A percentile compares a stretch with the other conserved stretches of the same genome.
phyloP scores from a whole-genome alignment of 768 basidiomycete genomes.

The Butyriboletus loyo region DNA sequence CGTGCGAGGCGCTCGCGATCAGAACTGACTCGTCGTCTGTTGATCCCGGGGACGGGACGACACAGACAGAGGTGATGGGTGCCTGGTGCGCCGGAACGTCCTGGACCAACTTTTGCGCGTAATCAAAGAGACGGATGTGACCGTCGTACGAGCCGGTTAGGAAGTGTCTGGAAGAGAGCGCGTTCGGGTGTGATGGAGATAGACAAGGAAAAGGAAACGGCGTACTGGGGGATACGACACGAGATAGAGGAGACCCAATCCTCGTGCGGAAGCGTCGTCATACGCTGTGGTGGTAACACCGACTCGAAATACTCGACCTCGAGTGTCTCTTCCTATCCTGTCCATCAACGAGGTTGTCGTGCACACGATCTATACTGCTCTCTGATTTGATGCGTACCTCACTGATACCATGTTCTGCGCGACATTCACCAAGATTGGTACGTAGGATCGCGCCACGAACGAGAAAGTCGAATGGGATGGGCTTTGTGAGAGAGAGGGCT shows the following conservation, averaged over 20 bases:
- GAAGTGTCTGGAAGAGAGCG: conserved; percentile 48
- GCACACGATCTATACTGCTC: background rate
- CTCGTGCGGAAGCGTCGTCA: conserved; percentile 78
- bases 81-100: conserved; percentile 55
- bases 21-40: conserved; percentile 35
- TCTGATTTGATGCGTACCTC: background rate
- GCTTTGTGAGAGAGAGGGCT: conserved; percentile 60
- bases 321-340: conserved; percentile 75
- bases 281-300: conserved; percentile 79
- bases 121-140: conserved; percentile 68
- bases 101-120: conserved; percentile 55
- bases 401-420: background rate
- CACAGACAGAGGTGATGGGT: conserved; percentile 63
- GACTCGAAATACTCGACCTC: conserved; percentile 92
- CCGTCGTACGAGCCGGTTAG: conserved; percentile 83
- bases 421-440: conserved; percentile 41
- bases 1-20: conserved; percentile 74
- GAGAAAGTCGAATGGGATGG: conserved; percentile 91
- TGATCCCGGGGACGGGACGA: conserved; percentile 40
- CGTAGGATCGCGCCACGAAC: conserved; percentile 75
- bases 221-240: conserved; percentile 16
- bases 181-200: background rate
- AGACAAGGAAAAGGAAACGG: background rate
- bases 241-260: conserved; percentile 63
- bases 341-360: conserved; percentile 8